Base-by-base conservation (phyloP, 257 asterid genomes). In the Paulownia fortunei region DNA sequence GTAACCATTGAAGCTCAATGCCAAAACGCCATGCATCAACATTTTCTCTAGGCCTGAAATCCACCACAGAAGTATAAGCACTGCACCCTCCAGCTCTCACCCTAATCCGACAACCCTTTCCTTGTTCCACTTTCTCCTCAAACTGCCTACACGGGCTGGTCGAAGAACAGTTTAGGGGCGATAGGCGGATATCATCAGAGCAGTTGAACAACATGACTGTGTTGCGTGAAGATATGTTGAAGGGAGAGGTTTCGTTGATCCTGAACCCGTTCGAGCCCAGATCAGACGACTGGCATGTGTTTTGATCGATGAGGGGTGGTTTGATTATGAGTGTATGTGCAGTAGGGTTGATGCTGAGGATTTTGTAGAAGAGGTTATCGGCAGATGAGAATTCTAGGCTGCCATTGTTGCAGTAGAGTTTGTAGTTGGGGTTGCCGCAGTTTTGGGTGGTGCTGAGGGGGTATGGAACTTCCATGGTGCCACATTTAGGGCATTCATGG, bases 1-100 rank as follows among this genome's bases (percentile, higher is more conserved):
- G 87, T 70, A 80, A 8, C 87, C 87, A 82, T 39, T 82, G 87
- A 49, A 85, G 80, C 80, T 82, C 78, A 70, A 85, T 74, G 52
- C 89, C 89, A 77, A 61, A 78, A 21, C 18, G 64, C 89, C 89
- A 82, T 47, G 75, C 73, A 24, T 70, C 71, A 60, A 85, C 42
- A 0, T 71, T 18, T 4, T 74, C 78, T 44, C 61, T 79, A 0
- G 51, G 46, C 18, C 69, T 70, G 8, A 82, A 23, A 62, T 80
- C 69, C 13, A 85, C 83, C 15, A 82, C 70, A 32, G 80, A 85
- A 4, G 81, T 80, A 62, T 82, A 82, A 74, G 85, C 89, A 58
- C 73, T 69, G 80, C 89, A 85, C 5, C 89, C 89, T 55, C 74
- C 82, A 39, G 3, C 49, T 34, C 87, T 74, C 5, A 80, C 39